Base-by-base conservation (phyloP, 176 grass and related monocot species). In the Carex pumila region DNA sequence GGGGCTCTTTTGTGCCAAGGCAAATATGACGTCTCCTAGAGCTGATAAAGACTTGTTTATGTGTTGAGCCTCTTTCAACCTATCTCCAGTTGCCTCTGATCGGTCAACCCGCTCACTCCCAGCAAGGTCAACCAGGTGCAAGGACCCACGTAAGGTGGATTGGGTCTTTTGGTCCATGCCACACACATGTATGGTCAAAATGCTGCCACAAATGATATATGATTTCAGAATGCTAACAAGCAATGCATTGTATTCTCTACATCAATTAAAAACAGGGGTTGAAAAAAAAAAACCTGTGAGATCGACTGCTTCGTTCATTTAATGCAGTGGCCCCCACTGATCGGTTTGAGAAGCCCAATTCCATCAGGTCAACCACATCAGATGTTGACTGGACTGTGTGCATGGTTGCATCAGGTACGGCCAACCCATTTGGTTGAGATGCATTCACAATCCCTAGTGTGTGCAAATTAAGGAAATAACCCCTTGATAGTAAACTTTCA, bases 291-390 rank as follows among this genome's bases (percentile, higher is more conserved):
- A 77, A 90, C 94, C 94, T 97, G 47, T 97, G 94, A 62, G 94
- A 97, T 84, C 94, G 88, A 73, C 94, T 97, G 74, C 94, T 97
- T 77, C 94, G 90, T 72, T 94, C 94, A 81, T 94, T 97, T 69
- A 97, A 85, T 70, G 94, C 94, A 81, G 92, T 97, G 36, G 94
- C 90, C 70, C 92, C 85, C 77, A 97, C 85, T 66, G 94, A 74
- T 81, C 94, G 90, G 66, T 97, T 97, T 10, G 83, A 77, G 12
- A 89, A 88, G 43, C 92, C 92, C 71, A 88, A 89, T 72, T 90
- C 81, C 94, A 97, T 97, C 76, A 97, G 84, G 21, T 94, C 79
- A 12, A 97, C 71, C 67, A 97, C 94, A 81, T 94, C 90, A 79
- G 87, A 89, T 85, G 92, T 97, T 53, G 94, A 94, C 41, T 80